Evolutionary conservation across 768 basidiomycete genomes (phyloP), one percentile per base, ranked within the genome.

Genomic region (Gloeopeniophorella convolvens): DNA sequence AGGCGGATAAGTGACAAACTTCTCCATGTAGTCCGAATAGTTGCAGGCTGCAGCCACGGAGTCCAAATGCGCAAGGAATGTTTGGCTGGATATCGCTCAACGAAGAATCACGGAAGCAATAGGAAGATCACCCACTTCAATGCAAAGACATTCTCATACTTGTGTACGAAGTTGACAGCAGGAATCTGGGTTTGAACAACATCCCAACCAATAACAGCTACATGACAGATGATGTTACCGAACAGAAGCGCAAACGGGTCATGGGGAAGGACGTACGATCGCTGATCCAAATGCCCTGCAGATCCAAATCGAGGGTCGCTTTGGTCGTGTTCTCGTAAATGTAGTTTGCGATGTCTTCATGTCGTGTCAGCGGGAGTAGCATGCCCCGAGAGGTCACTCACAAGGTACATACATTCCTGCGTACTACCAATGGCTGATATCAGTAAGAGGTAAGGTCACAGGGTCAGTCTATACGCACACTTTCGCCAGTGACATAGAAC

Each of bases 111-210:
- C 24, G 23, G 43, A 42, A 18, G 32, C 18, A 26, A 21, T 20
- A n/a, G 4, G 9, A 45, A 21, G 26, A 28, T 34, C 6, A 59
- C 79, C 24, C 54, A 86, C 85, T 86, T 85, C 66, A 89, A 74
- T 0, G 83, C 70, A 60, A 89, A 88, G 11, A 88, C 76, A 52
- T 77, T 70, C 56, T 79, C 64, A 48, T 82, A 86, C 65, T 83
- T 82, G 62, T 85, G 76, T 5, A 89, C 86, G 53, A 88, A 88
- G 50, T 74, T 68, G 23, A 87, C 80, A 0, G 83, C 84, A 1
- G 85, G 83, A 39, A 89, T 83, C 63, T 88, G 70, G 45, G 72
- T 65, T 61, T 85, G 83, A 10, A 83, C 78, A 9, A 87, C 73
- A 23, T 75, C 68, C 74, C 76, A 84, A 0, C 80, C 79, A 4